These are phyloP conservation scores for Ceratocystis papillata DNA, from an alignment of 2,329 filamentous ascomycete genomes.

Conservation along the genomic window DNA sequence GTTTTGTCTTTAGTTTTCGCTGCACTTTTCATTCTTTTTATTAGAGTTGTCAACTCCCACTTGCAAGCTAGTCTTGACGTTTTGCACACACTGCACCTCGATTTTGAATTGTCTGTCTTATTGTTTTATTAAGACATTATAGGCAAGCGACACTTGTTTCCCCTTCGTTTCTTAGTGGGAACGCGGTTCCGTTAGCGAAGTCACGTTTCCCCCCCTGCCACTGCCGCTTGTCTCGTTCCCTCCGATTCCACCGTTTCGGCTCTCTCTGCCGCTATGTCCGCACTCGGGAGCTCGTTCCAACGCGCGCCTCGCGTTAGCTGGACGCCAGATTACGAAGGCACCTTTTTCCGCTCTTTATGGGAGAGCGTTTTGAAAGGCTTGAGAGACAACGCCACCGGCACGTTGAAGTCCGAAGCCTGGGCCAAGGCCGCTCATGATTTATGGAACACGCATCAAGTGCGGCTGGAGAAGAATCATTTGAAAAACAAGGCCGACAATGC, in stretches of 20 bases:
- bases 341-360: constrained; percentile 51
- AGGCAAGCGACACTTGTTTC: too few species aligned
- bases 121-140: too few species aligned
- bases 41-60: neutral
- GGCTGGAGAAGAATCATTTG: constrained; percentile 49
- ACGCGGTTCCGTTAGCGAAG: constrained; percentile 5
- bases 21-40: constrained; percentile 10
- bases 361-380: constrained; percentile 46
- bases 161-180: constrained; percentile 5
- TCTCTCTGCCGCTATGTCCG: neutral
- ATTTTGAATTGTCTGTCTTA: neutral
- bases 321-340: constrained; percentile 48
- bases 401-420: constrained; percentile 51
- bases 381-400: constrained; percentile 43
- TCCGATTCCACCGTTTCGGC: neutral
- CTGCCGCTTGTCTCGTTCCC: neutral
- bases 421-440: constrained; percentile 46
- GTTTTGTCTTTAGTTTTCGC: neutral
- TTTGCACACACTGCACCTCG: neutral
- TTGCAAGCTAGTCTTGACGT: neutral
- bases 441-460: constrained; percentile 45
- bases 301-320: constrained; percentile 48
- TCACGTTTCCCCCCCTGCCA: neutral
- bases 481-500: constrained; percentile 56
- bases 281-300: constrained; percentile 17